A percentile compares a stretch with the other conserved stretches of the same genome.
These are phyloP conservation scores for Encephalitozoon intestinalis DNA, from an alignment of 371 early-diverging fungal genomes.

Conservation along the genomic window DNA sequence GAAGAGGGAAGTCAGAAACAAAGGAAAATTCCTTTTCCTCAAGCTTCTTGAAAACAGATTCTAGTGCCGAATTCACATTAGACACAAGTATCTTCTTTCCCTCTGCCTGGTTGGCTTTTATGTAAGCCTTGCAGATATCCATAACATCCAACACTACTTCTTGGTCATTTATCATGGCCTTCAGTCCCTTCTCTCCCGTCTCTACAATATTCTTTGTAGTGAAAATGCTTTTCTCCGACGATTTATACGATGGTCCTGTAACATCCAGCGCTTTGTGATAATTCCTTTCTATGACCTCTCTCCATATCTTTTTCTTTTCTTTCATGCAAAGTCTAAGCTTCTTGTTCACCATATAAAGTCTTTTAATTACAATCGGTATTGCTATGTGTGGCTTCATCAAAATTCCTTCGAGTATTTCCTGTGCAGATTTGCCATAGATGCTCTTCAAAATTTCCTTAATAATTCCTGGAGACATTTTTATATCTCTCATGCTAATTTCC, in stretches of 20 bases:
- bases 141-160: slow-evolving; percentile 49
- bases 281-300: slow-evolving; percentile 78
- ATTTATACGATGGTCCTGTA: slow-evolving; percentile 75
- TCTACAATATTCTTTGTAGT: slow-evolving; percentile 74
- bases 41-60: slow-evolving; percentile 17
- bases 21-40: slow-evolving; percentile 35
- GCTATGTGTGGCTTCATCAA: slow-evolving; percentile 79
- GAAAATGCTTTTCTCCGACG: slow-evolving; percentile 72
- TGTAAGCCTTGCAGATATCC: slow-evolving; percentile 16
- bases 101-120: slow-evolving; percentile 4
- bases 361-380: slow-evolving; percentile 82
- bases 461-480: slow-evolving; percentile 55
- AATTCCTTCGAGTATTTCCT: slow-evolving; percentile 65
- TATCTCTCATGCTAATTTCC: slow-evolving; percentile 73
- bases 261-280: slow-evolving; percentile 89
- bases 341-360: slow-evolving; percentile 88
- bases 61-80: neutral
- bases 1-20: slow-evolving; percentile 71
- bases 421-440: slow-evolving; percentile 50
- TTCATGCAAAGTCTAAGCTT: slow-evolving; percentile 76
- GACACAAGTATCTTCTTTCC: slow-evolving; percentile 18
- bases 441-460: slow-evolving; percentile 69
- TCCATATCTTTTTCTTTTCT: slow-evolving; percentile 86
- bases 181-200: slow-evolving; percentile 67
- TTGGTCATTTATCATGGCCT: slow-evolving; percentile 54